Percentiles rank a stretch among this genome's conserved stretches.
These are phyloP conservation scores for Whalleya microplaca DNA, from an alignment of 2,329 filamentous ascomycete species.

Conservation along the genomic window DNA sequence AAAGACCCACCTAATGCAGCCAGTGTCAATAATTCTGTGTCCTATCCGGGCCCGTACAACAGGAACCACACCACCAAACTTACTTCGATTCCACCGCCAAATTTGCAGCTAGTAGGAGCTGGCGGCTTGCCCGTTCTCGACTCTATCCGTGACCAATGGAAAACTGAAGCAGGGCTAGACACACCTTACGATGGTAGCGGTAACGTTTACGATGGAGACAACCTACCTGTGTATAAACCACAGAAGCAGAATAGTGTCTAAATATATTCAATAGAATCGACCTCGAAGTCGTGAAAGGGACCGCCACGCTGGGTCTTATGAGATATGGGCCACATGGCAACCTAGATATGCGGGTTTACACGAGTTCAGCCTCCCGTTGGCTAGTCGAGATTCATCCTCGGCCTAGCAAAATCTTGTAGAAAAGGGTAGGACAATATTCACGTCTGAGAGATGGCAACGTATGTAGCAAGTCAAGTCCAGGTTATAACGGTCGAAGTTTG, in stretches of 20 bases:
- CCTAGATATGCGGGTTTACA: too few species aligned
- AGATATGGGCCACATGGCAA: too few species aligned
- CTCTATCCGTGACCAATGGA: slow-evolving; percentile 39
- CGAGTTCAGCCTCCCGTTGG: too few species aligned
- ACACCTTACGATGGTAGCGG: slow-evolving; percentile 53
- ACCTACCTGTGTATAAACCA: slow-evolving; percentile 44
- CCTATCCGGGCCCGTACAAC: slow-evolving; percentile 47
- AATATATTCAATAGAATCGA: background rate
- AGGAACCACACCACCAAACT: slow-evolving; percentile 36
- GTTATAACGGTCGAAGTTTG: too few species aligned
- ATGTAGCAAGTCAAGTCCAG: too few species aligned
- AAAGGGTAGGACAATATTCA: too few species aligned
- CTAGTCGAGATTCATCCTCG: too few species aligned
- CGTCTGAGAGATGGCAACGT: too few species aligned
- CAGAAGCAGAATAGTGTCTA: slow-evolving; percentile 30
- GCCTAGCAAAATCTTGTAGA: too few species aligned
- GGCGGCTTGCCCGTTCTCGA: slow-evolving; percentile 45
- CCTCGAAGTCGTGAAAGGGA: too few species aligned
- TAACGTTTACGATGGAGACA: slow-evolving; percentile 46
- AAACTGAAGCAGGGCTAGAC: slow-evolving; percentile 25
- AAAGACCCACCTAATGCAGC: slow-evolving; percentile 41
- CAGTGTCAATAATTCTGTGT: slow-evolving; percentile 44
- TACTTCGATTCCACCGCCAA: slow-evolving; percentile 44
- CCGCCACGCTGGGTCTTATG: too few species aligned
- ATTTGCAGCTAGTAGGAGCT: slow-evolving; percentile 47